Conservation (phyloP, 2,329 filamentous ascomycete species). For the Falciphora oryzae region DNA sequence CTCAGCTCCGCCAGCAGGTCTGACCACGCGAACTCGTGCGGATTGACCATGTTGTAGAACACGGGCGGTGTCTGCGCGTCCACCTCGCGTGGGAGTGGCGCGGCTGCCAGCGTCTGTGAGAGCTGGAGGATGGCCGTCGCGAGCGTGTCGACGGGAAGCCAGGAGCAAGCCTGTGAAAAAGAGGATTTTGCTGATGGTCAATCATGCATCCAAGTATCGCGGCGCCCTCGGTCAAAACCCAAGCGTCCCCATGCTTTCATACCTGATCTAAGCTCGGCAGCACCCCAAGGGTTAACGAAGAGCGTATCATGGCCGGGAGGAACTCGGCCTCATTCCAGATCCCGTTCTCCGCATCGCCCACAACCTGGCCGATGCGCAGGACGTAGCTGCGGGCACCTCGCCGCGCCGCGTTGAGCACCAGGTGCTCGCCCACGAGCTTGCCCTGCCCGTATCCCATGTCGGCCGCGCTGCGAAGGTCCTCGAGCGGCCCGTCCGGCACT, state of each 20-base stretch:
- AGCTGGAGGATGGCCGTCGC: constrained; percentile 35
- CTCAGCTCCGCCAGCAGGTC: constrained; percentile 41
- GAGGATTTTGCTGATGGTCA: no score
- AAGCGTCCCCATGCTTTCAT: no score
- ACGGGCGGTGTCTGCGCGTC: constrained; percentile 19
- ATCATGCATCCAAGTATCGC: no score
- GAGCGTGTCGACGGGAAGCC: constrained; percentile 41
- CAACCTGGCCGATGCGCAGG: constrained; percentile 39
- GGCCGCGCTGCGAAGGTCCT: no score
- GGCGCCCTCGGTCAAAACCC: no score
- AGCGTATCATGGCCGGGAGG: constrained; percentile 45
- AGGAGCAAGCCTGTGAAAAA: constrained; percentile 29
- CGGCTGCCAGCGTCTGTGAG: constrained; percentile 2
- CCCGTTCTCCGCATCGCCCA: constrained; percentile 39
- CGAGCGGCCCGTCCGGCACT: no score
- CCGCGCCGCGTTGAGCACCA: no score
- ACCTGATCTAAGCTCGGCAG: constrained; percentile 36
- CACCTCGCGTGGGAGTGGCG: constrained; percentile 3
- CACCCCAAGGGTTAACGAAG: constrained; percentile 34
- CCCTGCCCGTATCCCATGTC: no score
- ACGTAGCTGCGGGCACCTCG: no score
- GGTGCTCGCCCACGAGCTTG: no score
- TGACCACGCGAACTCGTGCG: constrained; percentile 42
- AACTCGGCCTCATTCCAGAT: constrained; percentile 47
- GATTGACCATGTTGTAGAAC: constrained; percentile 43